Base-by-base conservation (phyloP, 177 flowering plant genomes). In the Vitis hybrid region DNA sequence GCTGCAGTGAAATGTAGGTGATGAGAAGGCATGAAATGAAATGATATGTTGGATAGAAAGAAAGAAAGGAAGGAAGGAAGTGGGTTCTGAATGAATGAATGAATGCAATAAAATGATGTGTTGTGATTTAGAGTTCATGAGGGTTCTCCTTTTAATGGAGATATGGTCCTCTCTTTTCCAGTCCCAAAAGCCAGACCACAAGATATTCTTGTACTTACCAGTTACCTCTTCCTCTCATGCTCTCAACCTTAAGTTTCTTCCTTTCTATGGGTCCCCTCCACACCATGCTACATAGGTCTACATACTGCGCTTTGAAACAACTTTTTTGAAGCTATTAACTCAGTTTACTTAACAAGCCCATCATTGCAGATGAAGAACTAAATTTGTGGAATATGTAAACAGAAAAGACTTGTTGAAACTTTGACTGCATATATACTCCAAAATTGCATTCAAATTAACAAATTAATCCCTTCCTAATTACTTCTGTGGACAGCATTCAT, bases 31-130 rank as follows among this genome's bases (percentile, higher is more conserved):
- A 34, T 34, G 39, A 34, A 34, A 49, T 61, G 78, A 61, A 57
- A 66, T 74, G 72, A 63, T 70, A 73, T 69, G 63, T 14, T 48
- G 50, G 53, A 65, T 26, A 59, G 64, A 66, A 61, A 48, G 34
- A 73, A 16, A 76, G 72, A 58, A 16, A 61, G 66, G 51, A 61
- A 62, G 58, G 31, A 67, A 51, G 54, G 39, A 5, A 58, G 45
- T 31, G 60, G 67, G 12, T 60, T 48, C 22, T 84, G 86, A 84
- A 76, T 81, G 87, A 86, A 80, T 82, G 85, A 86, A 74, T 82
- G 86, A 79, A 77, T 77, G 82, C 26, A 63, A 71, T 65, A 71
- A 29, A 67, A 68, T 63, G 70, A 63, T 61, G 56, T 15, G 66
- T 50, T 45, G 53, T 61, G 59, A 51, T 62, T 69, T 60, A 66